Base-by-base conservation (phyloP, 805 yeast species). In the Ogataea wickerhamii region DNA sequence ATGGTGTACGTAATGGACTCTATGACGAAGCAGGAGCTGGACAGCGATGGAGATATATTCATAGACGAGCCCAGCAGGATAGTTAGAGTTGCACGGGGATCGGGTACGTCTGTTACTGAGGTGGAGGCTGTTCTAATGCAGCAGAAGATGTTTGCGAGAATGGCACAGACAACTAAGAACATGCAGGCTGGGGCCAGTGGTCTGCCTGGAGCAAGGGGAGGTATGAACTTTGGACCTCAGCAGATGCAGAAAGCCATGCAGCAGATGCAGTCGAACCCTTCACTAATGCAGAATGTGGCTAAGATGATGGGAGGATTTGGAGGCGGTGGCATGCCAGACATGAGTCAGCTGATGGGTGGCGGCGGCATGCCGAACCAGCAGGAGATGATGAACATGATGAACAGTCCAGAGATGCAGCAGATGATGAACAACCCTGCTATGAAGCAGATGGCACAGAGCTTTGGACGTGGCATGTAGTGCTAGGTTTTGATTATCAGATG, bases 1-100 rank as follows among this genome's bases (percentile, higher is more conserved):
- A 87, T 91, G 94, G 80, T 91, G 32, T 89, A 76, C 54, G 81
- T 91, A 20, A 76, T 91, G 84, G 98, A 91, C 61, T 87, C 97
- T 2, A 91, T 91, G 98, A 91, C 96, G 1, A 81, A 80, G 48
- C 70, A 82, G 55, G 98, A 91, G 66, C 74, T 91, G 44, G 95
- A 87, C 53, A 76, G 87, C 47, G 98, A 91, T 60, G 98, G 98
- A 1, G 68, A 78, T 43, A 64, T 85, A 16, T 87, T 91, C 60
- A 71, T 75, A 26, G 78, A 80, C 36, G 80, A 89, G 61, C 98
- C 98, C 5, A 71, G 81, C 32, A 76, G 98, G 60, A 78, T 91
- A 35, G 76, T 88, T 4, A 74, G 98, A 52, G 91, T 91, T 4
- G 98, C 98, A 0, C 74, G 86, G 48, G 98, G 98, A 6, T 81